A percentile compares a stretch with the other conserved stretches of the same genome.
Conservation (phyloP, 2,329 filamentous ascomycete genomes). For the Botrytis galanthina region DNA sequence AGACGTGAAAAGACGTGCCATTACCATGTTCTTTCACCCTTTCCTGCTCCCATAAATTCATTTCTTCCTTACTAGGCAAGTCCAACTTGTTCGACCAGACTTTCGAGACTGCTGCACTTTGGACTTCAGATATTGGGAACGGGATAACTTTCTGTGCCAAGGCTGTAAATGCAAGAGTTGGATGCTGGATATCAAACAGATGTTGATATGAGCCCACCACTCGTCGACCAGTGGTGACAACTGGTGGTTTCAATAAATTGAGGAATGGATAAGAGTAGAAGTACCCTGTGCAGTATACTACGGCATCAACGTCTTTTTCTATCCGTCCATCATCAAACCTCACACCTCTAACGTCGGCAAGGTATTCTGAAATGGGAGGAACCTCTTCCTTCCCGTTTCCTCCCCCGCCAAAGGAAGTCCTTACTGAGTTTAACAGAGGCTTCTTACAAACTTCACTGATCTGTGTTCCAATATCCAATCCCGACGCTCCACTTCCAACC, state of each 20-base stretch:
- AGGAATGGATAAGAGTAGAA: slow-evolving; percentile 81
- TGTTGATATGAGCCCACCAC: slow-evolving; percentile 76
- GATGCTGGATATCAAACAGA: slow-evolving; percentile 70
- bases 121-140: slow-evolving; percentile 75
- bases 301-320: slow-evolving; percentile 67
- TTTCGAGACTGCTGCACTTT: slow-evolving; percentile 73
- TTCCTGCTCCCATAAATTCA: slow-evolving; percentile 65
- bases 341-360: slow-evolving; percentile 55
- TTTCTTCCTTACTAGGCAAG: slow-evolving; percentile 61
- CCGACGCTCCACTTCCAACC: slow-evolving; percentile 81
- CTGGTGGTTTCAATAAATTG: slow-evolving; percentile 46
- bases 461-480: slow-evolving; percentile 77
- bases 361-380: slow-evolving; percentile 57
- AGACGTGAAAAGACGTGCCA: slow-evolving; percentile 48
- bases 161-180: slow-evolving; percentile 74
- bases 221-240: slow-evolving; percentile 67
- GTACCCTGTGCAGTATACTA: slow-evolving; percentile 89
- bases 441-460: slow-evolving; percentile 59
- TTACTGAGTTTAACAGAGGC: slow-evolving; percentile 65
- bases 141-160: slow-evolving; percentile 85
- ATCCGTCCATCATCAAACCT: slow-evolving; percentile 64
- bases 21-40: slow-evolving; percentile 43
- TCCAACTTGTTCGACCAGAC: slow-evolving; percentile 70
- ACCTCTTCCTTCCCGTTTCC: slow-evolving; percentile 48
- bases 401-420: slow-evolving; percentile 45